phyloP scores from a whole-genome alignment of 2,329 filamentous ascomycete genomes.

The Paecilomyces dactylethromorphus region DNA sequence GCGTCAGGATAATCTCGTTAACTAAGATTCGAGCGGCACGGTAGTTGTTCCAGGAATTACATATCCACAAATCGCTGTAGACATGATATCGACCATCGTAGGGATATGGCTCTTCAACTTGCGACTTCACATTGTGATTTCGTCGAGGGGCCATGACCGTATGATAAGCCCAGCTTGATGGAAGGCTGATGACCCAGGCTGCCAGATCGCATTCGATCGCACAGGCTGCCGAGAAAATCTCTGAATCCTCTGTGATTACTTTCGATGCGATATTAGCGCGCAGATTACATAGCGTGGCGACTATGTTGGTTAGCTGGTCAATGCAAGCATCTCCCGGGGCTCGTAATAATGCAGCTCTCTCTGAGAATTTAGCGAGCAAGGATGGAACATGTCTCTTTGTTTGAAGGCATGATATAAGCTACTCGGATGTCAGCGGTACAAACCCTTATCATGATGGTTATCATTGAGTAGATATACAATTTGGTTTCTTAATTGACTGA shows the following conservation, averaged over 20 bases:
- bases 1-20: conserved; percentile 42
- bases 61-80: conserved; percentile 50
- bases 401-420: conserved; percentile 33
- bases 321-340: conserved; percentile 19
- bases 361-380: conserved; percentile 24
- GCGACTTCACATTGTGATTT: conserved; percentile 12
- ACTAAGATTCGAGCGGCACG: conserved; percentile 52
- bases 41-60: conserved; percentile 54
- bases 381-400: conserved; percentile 21
- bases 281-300: conserved; percentile 24
- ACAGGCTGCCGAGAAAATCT: conserved; percentile 25
- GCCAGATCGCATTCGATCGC: conserved; percentile 28
- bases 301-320: conserved; percentile 21
- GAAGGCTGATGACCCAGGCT: conserved; percentile 22
- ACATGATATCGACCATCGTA: conserved; percentile 51
- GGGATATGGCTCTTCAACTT: conserved; percentile 14
- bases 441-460: not conserved
- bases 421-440: conserved; percentile 4
- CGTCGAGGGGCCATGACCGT: conserved; percentile 14
- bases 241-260: conserved; percentile 15
- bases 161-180: conserved; percentile 21
- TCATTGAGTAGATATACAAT: conserved; percentile 37
- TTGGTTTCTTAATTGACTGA: conserved; percentile 52
- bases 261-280: conserved; percentile 24
- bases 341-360: conserved; percentile 21